Evolutionary conservation across 805 yeast species (phyloP).

Genomic region (Wickerhamomyces ciferrii): DNA sequence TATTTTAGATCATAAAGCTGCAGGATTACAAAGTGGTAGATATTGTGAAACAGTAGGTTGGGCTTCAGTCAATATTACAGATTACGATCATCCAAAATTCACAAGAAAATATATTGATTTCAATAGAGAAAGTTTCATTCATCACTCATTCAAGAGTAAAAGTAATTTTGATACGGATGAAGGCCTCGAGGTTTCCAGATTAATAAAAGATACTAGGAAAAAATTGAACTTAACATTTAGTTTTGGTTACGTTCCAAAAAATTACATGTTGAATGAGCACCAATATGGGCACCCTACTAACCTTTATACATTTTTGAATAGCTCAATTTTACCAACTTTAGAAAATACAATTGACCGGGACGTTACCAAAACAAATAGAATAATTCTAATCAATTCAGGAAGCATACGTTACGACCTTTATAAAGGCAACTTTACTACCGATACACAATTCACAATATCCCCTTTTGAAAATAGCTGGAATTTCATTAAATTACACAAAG

Average conservation of each 20-base stretch:
- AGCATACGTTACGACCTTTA: constrained; percentile 82
- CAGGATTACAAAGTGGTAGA: constrained; percentile 89
- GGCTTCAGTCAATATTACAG: constrained; percentile 46
- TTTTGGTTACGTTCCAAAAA: constrained; percentile 62
- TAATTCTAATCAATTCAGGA: constrained; percentile 78
- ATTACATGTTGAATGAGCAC: constrained; percentile 63
- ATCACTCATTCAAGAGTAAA: constrained; percentile 39
- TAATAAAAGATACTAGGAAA: constrained; percentile 38
- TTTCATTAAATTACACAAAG: constrained; percentile 51
- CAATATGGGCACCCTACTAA: constrained; percentile 55
- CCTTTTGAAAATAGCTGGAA: constrained; percentile 85
- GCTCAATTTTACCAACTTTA: constrained; percentile 47
- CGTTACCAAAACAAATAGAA: constrained; percentile 30
- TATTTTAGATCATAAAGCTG: constrained; percentile 56
- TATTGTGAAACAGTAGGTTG: constrained; percentile 95
- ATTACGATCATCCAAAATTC: constrained; percentile 24
- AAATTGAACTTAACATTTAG: constrained; percentile 47
- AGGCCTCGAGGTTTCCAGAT: constrained; percentile 45
- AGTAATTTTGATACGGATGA: constrained; percentile 44
- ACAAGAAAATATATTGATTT: constrained; percentile 79
- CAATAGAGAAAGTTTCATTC: constrained; percentile 62
- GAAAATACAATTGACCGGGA: constrained; percentile 24
- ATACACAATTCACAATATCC: constrained; percentile 75
- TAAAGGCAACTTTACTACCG: constrained; percentile 77
- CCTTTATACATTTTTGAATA: constrained; percentile 54